Conservation (phyloP, 1,284 basidiomycete genomes). For the Fomitopsis schrenkii region DNA sequence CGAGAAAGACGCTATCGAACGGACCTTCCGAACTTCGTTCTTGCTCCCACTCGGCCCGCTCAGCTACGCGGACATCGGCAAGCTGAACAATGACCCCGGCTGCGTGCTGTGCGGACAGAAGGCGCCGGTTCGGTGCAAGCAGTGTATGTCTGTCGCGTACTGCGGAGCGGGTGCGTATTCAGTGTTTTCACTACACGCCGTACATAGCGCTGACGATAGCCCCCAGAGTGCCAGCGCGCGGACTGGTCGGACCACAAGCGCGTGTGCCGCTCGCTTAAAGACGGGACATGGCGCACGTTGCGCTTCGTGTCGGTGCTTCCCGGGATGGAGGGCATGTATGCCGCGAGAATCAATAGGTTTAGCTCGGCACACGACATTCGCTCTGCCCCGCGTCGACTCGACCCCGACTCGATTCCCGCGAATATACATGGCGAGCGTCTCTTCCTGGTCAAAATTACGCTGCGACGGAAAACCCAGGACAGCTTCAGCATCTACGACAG, state of each 20-base stretch:
- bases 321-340: conserved; percentile 11
- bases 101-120: conserved; percentile 37
- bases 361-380: background rate
- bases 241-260: conserved; percentile 39
- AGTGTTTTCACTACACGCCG: no score
- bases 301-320: conserved; percentile 17
- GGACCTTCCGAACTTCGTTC: conserved; percentile 30
- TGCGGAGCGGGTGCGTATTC: no score
- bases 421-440: conserved; percentile 32
- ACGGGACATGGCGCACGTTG: conserved; percentile 38
- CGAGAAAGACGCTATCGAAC: conserved; percentile 17
- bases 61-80: conserved; percentile 32
- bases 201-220: background rate
- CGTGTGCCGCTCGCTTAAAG: conserved; percentile 34
- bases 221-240: conserved; percentile 34
- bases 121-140: conserved; percentile 28
- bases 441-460: conserved; percentile 35
- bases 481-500: conserved; percentile 38
- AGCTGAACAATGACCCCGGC: conserved; percentile 31
- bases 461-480: conserved; percentile 1
- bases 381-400: background rate
- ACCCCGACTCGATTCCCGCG: conserved; percentile 13
- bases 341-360: conserved; percentile 10
- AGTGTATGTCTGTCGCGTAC: conserved; percentile 35
- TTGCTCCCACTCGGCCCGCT: conserved; percentile 37